Percentiles rank a stretch among this genome's conserved stretches.
Evolutionary conservation across 2,329 filamentous ascomycete genomes (phyloP).

Genomic region (Westerdykella aurantiaca): DNA sequence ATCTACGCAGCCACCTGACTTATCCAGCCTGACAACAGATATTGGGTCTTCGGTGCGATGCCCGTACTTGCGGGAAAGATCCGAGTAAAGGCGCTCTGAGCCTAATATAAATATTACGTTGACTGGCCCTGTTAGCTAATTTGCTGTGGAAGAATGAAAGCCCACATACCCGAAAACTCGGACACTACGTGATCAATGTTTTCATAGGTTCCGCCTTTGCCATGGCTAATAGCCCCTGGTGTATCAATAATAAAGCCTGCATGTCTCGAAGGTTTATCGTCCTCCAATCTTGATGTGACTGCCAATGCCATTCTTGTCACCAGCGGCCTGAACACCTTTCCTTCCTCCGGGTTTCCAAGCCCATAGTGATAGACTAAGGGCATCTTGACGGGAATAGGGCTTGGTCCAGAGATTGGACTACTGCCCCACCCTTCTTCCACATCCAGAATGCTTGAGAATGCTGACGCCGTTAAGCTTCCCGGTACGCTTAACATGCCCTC

Average conservation of each 20-base stretch:
- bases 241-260: conserved; percentile 85
- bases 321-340: conserved; percentile 64
- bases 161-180: conserved; percentile 55
- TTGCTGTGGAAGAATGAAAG: conserved; percentile 13
- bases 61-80: conserved; percentile 66
- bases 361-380: conserved; percentile 90
- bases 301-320: conserved; percentile 72
- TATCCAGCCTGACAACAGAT: conserved; percentile 70
- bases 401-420: conserved; percentile 85
- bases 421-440: conserved; percentile 84
- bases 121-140: conserved; percentile 44
- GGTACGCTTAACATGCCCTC: conserved; percentile 56
- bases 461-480: conserved; percentile 78
- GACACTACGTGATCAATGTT: conserved; percentile 73
- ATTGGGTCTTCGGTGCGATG: conserved; percentile 59
- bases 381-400: conserved; percentile 80
- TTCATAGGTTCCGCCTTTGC: conserved; percentile 62
- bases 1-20: conserved; percentile 78
- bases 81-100: conserved; percentile 67
- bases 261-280: conserved; percentile 64
- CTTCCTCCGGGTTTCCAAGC: conserved; percentile 63
- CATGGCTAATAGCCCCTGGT: conserved; percentile 61
- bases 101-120: conserved; percentile 79
- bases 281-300: conserved; percentile 68
- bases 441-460: conserved; percentile 81